Evolutionary conservation across 2,329 filamentous ascomycete species (phyloP).

Genomic region (Alternaria dauci): DNA sequence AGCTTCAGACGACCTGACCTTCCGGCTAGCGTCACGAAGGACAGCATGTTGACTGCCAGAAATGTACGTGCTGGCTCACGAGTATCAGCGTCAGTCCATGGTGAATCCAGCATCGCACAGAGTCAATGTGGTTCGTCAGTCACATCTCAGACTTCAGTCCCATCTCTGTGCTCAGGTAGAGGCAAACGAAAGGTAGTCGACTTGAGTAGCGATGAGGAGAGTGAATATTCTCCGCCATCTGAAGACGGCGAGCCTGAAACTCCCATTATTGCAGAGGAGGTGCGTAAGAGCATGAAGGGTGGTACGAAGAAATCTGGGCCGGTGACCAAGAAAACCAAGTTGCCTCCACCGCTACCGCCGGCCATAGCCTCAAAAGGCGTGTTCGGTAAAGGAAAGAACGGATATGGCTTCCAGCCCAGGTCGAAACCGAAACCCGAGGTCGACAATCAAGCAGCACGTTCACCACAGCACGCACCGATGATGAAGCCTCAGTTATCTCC

Average conservation of each 20-base stretch:
- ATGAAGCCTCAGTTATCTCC: neutral
- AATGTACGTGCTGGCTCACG: conserved; percentile 9
- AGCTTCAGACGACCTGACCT: conserved; percentile 21
- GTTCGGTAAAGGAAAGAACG: conserved; percentile 13
- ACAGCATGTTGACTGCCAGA: neutral
- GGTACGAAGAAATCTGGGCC: neutral
- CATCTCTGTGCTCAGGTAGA: neutral
- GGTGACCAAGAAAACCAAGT: neutral
- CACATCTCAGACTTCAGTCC: conserved; percentile 6
- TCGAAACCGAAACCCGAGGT: neutral
- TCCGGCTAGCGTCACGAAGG: conserved; percentile 11
- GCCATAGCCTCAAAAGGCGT: neutral
- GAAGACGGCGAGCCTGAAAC: conserved; percentile 8
- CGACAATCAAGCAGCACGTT: neutral
- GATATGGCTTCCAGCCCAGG: conserved; percentile 13
- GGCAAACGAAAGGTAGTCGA: conserved; percentile 13
- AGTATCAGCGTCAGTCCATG: conserved; percentile 8
- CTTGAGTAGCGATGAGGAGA: conserved; percentile 19
- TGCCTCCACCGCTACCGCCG: neutral
- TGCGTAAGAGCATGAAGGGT: neutral
- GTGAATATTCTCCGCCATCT: conserved; percentile 14
- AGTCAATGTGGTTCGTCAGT: conserved; percentile 3
- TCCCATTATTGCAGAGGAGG: neutral
- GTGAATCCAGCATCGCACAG: neutral
- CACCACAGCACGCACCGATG: neutral